These are phyloP conservation scores for Bonia amplexicaulis DNA, from an alignment of 176 grass and related monocot species.

Conservation along the genomic window DNA sequence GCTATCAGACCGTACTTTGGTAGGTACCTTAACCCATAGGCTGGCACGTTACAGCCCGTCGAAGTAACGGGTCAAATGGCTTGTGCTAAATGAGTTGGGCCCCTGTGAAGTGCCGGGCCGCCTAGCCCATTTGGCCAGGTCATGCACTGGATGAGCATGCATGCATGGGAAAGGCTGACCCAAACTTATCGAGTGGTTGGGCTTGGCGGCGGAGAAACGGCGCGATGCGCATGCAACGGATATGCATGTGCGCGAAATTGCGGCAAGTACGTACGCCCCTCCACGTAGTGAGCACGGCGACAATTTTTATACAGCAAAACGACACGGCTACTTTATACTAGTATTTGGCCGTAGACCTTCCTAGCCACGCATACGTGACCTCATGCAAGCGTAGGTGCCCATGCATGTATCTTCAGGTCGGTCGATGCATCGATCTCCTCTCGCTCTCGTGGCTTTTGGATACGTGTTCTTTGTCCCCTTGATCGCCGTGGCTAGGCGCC, in stretches of 20 bases:
- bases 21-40: too few relatives aligned
- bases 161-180: neutral
- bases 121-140: too few relatives aligned
- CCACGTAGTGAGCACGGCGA: neutral
- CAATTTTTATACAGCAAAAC: neutral
- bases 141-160: neutral
- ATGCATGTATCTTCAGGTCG: neutral
- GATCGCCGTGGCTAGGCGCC: neutral
- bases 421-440: neutral
- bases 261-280: neutral
- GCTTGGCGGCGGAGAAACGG: neutral
- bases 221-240: neutral
- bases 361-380: neutral
- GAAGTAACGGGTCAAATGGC: too few relatives aligned
- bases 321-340: neutral
- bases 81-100: too few relatives aligned
- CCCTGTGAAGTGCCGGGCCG: too few relatives aligned
- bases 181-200: neutral
- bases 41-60: too few relatives aligned
- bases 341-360: neutral
- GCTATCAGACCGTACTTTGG: too few relatives aligned
- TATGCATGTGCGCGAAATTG: neutral
- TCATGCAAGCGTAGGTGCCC: neutral
- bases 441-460: neutral
- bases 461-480: neutral